Conservation (phyloP, 495 filamentous ascomycete genomes). For the Neurospora terricola region DNA sequence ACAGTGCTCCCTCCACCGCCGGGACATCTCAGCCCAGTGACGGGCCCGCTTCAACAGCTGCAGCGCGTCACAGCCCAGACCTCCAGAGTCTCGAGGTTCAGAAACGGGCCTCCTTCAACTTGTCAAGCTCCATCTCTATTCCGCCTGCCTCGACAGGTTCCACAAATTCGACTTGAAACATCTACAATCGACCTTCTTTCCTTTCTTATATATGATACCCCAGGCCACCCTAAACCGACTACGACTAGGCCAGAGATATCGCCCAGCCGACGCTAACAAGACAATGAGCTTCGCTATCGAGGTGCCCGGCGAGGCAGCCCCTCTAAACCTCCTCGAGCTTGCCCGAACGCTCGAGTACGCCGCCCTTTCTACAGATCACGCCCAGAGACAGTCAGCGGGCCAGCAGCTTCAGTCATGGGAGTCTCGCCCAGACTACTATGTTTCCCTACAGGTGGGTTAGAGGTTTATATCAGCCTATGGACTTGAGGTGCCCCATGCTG, state of each 20-base stretch:
- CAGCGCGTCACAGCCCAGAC: background rate
- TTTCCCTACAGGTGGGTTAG: conserved; percentile 59
- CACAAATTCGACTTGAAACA: background rate
- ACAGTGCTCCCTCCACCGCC: background rate
- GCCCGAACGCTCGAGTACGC: conserved; percentile 62
- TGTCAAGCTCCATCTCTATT: background rate
- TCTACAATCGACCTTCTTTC: background rate
- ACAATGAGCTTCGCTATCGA: conserved; percentile 45
- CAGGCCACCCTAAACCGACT: background rate
- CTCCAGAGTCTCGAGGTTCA: background rate
- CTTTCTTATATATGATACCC: background rate
- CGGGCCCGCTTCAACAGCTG: background rate
- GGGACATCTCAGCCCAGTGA: background rate
- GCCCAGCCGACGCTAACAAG: background rate
- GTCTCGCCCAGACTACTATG: conserved; percentile 60
- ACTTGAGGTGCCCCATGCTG: background rate
- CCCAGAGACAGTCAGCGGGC: conserved; percentile 66
- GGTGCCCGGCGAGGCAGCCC: conserved; percentile 42
- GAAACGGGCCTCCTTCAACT: background rate
- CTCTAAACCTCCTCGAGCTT: conserved; percentile 54
- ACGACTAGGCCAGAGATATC: background rate
- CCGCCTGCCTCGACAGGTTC: background rate
- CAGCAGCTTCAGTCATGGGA: conserved; percentile 86
- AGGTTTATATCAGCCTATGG: conserved; percentile 4
- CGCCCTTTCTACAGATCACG: conserved; percentile 62